A percentile compares a stretch with the other conserved stretches of the same genome.
These are phyloP conservation scores for Sarocladiaceae sp. DNA, from an alignment of 2,329 filamentous ascomycete species.

Conservation along the genomic window DNA sequence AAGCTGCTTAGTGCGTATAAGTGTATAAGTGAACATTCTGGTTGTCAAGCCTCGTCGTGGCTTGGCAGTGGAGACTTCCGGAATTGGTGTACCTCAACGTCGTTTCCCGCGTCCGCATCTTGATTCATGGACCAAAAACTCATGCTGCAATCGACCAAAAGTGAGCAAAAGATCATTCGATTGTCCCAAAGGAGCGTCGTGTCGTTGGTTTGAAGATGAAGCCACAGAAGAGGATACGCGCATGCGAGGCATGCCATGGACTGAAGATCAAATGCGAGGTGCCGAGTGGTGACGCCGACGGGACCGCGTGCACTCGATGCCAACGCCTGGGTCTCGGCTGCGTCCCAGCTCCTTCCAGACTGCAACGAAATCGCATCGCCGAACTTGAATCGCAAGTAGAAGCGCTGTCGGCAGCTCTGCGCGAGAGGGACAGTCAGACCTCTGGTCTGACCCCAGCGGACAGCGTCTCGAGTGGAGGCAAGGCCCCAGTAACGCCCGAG, in stretches of 20 bases:
- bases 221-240: background rate
- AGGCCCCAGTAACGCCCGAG: background rate
- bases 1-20: no score
- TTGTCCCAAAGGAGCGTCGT: no score
- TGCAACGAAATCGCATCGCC: slow-evolving; percentile 1
- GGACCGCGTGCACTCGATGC: background rate
- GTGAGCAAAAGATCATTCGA: no score
- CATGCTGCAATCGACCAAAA: no score
- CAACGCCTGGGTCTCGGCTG: background rate
- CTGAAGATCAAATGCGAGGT: slow-evolving; percentile 7
- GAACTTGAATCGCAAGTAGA: background rate
- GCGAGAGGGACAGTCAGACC: background rate
- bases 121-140: no score
- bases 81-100: no score
- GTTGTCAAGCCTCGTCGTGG: no score
- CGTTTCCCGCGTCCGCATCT: no score
- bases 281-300: background rate
- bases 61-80: no score
- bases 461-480: background rate
- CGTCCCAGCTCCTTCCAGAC: background rate
- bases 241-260: background rate
- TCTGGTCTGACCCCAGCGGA: background rate
- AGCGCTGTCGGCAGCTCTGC: background rate
- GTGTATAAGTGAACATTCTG: no score
- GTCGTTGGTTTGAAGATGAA: background rate